Evolutionary conservation across 1,284 basidiomycete species (phyloP).

Genomic region (Filobasidium uniguttulatum): DNA sequence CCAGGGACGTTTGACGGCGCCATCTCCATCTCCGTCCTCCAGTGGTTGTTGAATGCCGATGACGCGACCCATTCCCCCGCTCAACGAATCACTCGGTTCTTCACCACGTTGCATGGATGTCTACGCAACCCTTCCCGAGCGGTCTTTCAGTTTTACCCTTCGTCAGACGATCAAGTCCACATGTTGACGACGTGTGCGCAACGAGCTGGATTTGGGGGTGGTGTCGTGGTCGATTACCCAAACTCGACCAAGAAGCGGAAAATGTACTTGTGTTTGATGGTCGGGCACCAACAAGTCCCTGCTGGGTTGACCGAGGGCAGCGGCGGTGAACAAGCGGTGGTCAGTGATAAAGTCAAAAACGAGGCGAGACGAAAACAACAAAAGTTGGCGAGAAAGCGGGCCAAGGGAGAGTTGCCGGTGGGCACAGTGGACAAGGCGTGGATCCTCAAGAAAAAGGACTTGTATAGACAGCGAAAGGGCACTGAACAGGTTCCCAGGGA

Average conservation of each 20-base stretch:
- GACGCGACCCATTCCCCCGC: constrained; percentile 84
- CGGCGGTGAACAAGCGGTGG: constrained; percentile 38
- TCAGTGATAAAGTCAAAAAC: constrained; percentile 32
- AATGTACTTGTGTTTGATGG: constrained; percentile 77
- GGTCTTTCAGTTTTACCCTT: constrained; percentile 90
- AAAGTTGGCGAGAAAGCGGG: constrained; percentile 13
- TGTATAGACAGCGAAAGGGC: constrained; percentile 41
- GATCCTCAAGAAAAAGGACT: constrained; percentile 46
- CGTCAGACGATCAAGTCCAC: constrained; percentile 86
- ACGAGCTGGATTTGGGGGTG: constrained; percentile 90
- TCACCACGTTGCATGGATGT: constrained; percentile 86
- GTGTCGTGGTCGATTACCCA: constrained; percentile 91
- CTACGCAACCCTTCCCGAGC: constrained; percentile 85
- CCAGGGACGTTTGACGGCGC: constrained; percentile 96
- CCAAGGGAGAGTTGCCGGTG: constrained; percentile 27
- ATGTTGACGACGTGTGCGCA: constrained; percentile 89
- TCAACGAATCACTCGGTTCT: constrained; percentile 81
- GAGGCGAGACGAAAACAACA: constrained; percentile 28
- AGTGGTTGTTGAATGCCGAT: constrained; percentile 98
- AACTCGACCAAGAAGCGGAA: constrained; percentile 90
- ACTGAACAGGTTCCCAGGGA: constrained; percentile 41
- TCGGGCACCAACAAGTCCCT: constrained; percentile 56
- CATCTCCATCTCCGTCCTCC: constrained; percentile 94
- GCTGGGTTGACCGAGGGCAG: constrained; percentile 58
- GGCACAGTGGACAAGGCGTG: constrained; percentile 40